Conservation (phyloP, 2,329 filamentous ascomycete species). For the Talaromyces islandicus region DNA sequence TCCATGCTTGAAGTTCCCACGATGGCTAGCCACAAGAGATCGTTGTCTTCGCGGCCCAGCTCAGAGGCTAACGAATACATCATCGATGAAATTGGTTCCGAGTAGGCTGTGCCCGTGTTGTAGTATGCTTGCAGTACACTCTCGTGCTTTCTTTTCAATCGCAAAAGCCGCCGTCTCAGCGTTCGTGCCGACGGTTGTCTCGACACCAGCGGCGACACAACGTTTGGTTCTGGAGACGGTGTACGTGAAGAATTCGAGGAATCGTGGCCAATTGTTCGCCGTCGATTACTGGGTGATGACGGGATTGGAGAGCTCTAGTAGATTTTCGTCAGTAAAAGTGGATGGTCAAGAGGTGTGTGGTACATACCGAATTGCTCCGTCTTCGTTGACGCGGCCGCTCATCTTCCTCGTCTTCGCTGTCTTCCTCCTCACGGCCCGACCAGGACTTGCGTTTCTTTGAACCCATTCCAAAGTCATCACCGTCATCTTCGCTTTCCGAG, state of each 20-base stretch:
- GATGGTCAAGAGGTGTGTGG: not conserved
- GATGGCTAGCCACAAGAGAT: conserved; percentile 89
- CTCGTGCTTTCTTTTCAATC: conserved; percentile 72
- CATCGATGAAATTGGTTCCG: conserved; percentile 89
- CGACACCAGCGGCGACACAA: conserved; percentile 34
- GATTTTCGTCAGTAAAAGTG: conserved; percentile 11
- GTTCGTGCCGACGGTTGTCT: conserved; percentile 64
- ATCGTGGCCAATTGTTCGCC: conserved; percentile 30
- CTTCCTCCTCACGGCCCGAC: conserved; percentile 64
- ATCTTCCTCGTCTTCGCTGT: conserved; percentile 62
- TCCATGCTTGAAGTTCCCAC: conserved; percentile 94
- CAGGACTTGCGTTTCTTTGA: conserved; percentile 72
- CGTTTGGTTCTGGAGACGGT: conserved; percentile 37
- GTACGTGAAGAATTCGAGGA: conserved; percentile 43
- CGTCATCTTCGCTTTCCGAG: conserved; percentile 53
- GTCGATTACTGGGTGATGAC: conserved; percentile 35
- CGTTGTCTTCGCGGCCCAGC: conserved; percentile 92
- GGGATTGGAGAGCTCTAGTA: conserved; percentile 34
- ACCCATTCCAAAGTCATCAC: conserved; percentile 25
- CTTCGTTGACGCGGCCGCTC: conserved; percentile 72
- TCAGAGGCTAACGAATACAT: conserved; percentile 93
- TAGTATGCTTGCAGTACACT: conserved; percentile 75
- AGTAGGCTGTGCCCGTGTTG: conserved; percentile 78
- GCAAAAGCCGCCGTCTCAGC: conserved; percentile 66
- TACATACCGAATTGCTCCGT: conserved; percentile 74